Percentiles rank a stretch among this genome's conserved stretches.
Evolutionary conservation across 2,329 filamentous ascomycete genomes (phyloP).

Genomic region (Epichloe coenophiala): DNA sequence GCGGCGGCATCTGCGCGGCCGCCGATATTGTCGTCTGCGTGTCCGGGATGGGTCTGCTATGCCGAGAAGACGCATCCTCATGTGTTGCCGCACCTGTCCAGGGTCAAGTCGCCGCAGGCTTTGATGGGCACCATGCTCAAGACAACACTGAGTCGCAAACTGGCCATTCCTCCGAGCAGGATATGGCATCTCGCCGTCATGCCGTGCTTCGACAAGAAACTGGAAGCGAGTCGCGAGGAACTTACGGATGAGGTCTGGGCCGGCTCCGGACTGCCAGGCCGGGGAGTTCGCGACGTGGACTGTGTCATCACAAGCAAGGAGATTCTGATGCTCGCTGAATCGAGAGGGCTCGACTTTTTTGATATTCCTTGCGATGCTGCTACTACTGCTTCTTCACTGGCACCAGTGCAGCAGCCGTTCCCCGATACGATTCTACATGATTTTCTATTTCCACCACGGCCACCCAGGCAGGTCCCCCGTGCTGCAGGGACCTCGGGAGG

Average conservation of each 20-base stretch:
- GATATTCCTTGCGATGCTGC: conserved; percentile 27
- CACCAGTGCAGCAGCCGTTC: conserved; percentile 35
- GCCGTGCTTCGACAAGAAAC: conserved; percentile 98
- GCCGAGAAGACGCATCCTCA: conserved; percentile 96
- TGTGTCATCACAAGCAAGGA: conserved; percentile 97
- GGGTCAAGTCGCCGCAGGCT: conserved; percentile 87
- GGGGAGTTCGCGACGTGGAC: conserved; percentile 74
- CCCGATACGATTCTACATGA: conserved; percentile 56
- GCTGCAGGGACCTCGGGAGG: conserved; percentile 74
- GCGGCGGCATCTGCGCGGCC: no score
- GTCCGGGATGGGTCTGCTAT: conserved; percentile 97
- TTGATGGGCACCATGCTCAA: conserved; percentile 84
- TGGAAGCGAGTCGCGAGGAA: conserved; percentile 88
- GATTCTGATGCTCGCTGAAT: conserved; percentile 75
- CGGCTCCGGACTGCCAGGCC: conserved; percentile 30
- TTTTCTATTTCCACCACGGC: conserved; percentile 58
- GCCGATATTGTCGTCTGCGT: conserved; percentile 60
- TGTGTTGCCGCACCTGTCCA: conserved; percentile 79
- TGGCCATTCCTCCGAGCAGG: conserved; percentile 59
- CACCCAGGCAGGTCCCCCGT: conserved; percentile 27
- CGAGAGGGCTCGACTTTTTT: conserved; percentile 66
- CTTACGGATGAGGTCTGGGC: conserved; percentile 71
- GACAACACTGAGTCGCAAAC: conserved; percentile 59
- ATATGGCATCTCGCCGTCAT: conserved; percentile 95
- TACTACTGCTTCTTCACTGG: conserved; percentile 30